Base-by-base conservation (phyloP, 2,329 filamentous ascomycete genomes). In the Raffaelea deltoideospora region DNA sequence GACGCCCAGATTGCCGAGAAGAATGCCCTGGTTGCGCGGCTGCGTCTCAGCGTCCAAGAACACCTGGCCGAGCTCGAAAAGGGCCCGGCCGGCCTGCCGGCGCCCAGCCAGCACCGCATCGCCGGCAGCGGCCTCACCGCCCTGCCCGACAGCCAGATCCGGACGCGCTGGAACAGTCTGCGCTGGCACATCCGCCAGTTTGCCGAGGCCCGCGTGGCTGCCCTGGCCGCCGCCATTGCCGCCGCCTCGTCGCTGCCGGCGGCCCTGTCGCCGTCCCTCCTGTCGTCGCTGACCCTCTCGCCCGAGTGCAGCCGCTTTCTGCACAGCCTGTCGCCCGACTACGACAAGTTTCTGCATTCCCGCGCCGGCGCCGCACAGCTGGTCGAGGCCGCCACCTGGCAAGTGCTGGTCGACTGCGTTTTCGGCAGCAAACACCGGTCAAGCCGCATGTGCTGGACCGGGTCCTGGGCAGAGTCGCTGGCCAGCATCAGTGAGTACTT, bases 401-500 rank as follows among this genome's bases (percentile, higher is more conserved):
- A 38, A 2, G 33, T 41, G 11, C 24, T 43, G 13, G 36, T 38
- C 5, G 34, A 38, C 19, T 30, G 18, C 23, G 41, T 43, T 8
- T 43, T 43, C 22, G 18, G 35, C 31, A 28, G 31, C 21, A 33
- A 26, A 5, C 38, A 34, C 14, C 31, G 15, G 9, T 23, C 41
- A 6, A 43, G 41, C 31, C 41, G 24, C 26, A 43, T 43, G 41
- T 37, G 30, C 24, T 43, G 41, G 41, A 38, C 41, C 2, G 27
- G 33, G 3, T 31, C 28, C 7, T 40, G 38, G 35, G 33, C 38
- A 19, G 18, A 18, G 1, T 5, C 35, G 1, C 19, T 42, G 11
- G 22, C 17, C 9, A 34, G 35, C 7, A 31, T 40, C 18, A 37
- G 37, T 37, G 32, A 14, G 39, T 35, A 13, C 21, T 10, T 24